Base-by-base conservation (phyloP, 2,329 filamentous ascomycete species). In the Drechslerella dactyloides region DNA sequence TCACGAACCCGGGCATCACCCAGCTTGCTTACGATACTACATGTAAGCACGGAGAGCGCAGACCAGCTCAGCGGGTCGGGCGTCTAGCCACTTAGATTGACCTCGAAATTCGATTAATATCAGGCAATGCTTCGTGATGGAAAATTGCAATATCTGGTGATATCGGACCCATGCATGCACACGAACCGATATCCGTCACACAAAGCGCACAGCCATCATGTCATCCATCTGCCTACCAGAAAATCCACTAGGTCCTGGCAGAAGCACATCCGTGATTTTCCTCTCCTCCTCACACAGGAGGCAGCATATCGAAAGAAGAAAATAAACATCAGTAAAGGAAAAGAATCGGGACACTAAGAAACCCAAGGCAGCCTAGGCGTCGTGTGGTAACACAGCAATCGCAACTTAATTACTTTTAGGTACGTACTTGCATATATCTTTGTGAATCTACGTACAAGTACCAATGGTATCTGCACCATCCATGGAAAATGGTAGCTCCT, bases 181-280 rank as follows among this genome's bases (percentile, higher is more conserved):
- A 44, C 11, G 40, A 3, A 33, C 40, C 17, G 40, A 44, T 17
- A 44, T 44, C 17, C 40, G 40, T 62, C 50, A 59, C 24, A 6
- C 30, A 11, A 54, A 59, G 40, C 58, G 51, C 51, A 58, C 57
- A 70, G 30, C 40, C 17, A 59, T 70, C 65, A 70, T 70, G 65
- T 55, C 65, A 70, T 70, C 65, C 63, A 59, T 59, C 66, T 70
- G 57, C 19, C 15, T 44, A 61, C 42, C 53, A 70, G 30, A 59
- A 30, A 42, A 61, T 52, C 52, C 58, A 70, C 66, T 46, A 70
- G 53, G 65, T 62, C 59, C 37, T 3, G 27, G 27, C 4, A 54
- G 37, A 70, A 54, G 19, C 58, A 63, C 57, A 70, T 59, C 57
- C 59, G 58, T 55, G 57, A 59, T 70, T 62, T n/a, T 64, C 44